A percentile compares a stretch with the other conserved stretches of the same genome.
These are phyloP conservation scores for Posidonia oceanica DNA, from an alignment of 116 monocot species.

Conservation along the genomic window DNA sequence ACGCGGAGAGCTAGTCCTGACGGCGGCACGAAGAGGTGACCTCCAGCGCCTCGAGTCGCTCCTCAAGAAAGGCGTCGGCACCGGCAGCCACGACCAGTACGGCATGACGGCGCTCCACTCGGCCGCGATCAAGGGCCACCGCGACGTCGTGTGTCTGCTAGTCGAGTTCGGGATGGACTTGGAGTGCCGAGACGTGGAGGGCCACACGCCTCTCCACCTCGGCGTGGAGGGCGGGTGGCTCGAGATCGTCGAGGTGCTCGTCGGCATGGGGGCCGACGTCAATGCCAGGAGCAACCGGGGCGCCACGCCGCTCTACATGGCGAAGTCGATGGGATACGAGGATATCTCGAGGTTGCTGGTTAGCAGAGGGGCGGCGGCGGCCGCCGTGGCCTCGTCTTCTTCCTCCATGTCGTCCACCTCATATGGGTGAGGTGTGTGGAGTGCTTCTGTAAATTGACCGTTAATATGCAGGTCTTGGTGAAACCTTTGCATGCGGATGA, in stretches of 20 bases:
- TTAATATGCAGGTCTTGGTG: neutral
- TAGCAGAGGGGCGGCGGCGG: slow-evolving; percentile 26
- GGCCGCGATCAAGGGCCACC: slow-evolving; percentile 59
- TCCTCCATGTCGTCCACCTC: slow-evolving; percentile 13
- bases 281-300: slow-evolving; percentile 42
- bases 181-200: slow-evolving; percentile 51
- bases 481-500: too few relatives aligned
- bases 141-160: slow-evolving; percentile 38
- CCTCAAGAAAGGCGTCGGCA: slow-evolving; percentile 33
- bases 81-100: slow-evolving; percentile 43
- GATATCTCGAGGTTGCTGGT: slow-evolving; percentile 34
- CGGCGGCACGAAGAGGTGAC: slow-evolving; percentile 58
- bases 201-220: slow-evolving; percentile 64
- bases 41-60: slow-evolving; percentile 37
- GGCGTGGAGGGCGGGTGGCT: slow-evolving; percentile 51
- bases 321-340: slow-evolving; percentile 41
- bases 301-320: slow-evolving; percentile 44
- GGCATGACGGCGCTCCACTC: slow-evolving; percentile 53
- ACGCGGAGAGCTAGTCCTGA: slow-evolving; percentile 46
- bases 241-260: slow-evolving; percentile 43
- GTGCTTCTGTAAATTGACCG: neutral
- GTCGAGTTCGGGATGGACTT: slow-evolving; percentile 43
- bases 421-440: neutral
- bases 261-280: slow-evolving; percentile 44
- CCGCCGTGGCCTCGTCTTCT: slow-evolving; percentile 8